Evolutionary conservation across 495 filamentous ascomycete genomes (phyloP).

Genomic region (Daldinia childiae): DNA sequence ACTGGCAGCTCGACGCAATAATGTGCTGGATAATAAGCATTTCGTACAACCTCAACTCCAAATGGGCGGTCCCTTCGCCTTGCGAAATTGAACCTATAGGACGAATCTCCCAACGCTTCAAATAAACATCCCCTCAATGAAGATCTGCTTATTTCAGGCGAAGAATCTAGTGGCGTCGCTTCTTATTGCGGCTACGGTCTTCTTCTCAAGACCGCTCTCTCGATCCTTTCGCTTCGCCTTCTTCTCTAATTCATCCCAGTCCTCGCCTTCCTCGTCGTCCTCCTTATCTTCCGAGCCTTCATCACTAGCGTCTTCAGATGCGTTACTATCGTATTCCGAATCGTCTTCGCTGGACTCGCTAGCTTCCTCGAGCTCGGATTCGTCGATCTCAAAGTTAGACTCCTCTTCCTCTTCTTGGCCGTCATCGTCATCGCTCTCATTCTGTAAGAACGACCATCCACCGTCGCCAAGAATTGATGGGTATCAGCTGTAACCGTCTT

Average conservation of each 20-base stretch:
- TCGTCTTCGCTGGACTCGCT: slow-evolving; percentile 88
- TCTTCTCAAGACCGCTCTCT: slow-evolving; percentile 77
- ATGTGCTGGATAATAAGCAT: background rate
- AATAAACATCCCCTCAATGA: background rate
- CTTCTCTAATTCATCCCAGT: slow-evolving; percentile 91
- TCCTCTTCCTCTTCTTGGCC: slow-evolving; percentile 78
- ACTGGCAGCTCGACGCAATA: background rate
- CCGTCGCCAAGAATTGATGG: slow-evolving; percentile 92
- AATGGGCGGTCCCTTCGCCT: background rate
- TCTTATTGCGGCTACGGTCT: slow-evolving; percentile 57
- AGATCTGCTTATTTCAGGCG: background rate
- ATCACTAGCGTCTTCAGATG: slow-evolving; percentile 76
- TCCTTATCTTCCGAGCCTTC: slow-evolving; percentile 78
- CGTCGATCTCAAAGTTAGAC: slow-evolving; percentile 90
- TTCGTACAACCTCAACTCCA: slow-evolving; percentile 27
- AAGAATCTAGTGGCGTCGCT: slow-evolving; percentile 50
- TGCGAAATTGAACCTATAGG: background rate
- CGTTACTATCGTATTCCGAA: slow-evolving; percentile 91
- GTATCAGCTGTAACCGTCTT: slow-evolving; percentile 96
- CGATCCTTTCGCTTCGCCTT: slow-evolving; percentile 90
- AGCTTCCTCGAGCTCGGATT: slow-evolving; percentile 79
- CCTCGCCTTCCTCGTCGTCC: slow-evolving; percentile 85
- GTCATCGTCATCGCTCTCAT: slow-evolving; percentile 87
- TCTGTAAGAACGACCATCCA: slow-evolving; percentile 92
- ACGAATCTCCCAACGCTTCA: background rate